These are phyloP conservation scores for Pochonia chlamydosporia DNA, from an alignment of 2,329 filamentous ascomycete species.

Conservation along the genomic window DNA sequence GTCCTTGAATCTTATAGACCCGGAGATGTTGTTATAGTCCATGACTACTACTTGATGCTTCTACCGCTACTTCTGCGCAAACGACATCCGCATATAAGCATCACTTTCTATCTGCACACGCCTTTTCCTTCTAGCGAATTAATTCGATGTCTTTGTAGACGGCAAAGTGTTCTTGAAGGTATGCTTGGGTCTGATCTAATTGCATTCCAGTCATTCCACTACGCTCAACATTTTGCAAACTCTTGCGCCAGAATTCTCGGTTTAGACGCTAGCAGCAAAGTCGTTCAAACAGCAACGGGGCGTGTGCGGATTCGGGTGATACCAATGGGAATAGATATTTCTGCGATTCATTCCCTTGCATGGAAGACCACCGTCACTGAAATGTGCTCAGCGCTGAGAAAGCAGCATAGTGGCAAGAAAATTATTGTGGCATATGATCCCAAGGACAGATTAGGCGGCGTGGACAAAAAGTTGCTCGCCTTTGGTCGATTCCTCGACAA, in stretches of 20 bases:
- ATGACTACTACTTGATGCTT: conserved; percentile 89
- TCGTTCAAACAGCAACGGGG: conserved; percentile 71
- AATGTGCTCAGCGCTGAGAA: conserved; percentile 64
- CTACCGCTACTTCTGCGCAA: conserved; percentile 83
- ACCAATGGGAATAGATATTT: conserved; percentile 66
- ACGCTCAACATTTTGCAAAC: conserved; percentile 87
- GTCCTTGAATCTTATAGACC: conserved; percentile 85
- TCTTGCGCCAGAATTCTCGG: conserved; percentile 85
- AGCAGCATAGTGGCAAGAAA: conserved; percentile 77
- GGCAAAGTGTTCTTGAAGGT: conserved; percentile 84
- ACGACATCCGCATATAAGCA: conserved; percentile 78
- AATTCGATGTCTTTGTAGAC: conserved; percentile 75
- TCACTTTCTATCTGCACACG: conserved; percentile 87
- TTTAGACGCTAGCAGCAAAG: conserved; percentile 74
- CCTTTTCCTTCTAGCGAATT: conserved; percentile 96
- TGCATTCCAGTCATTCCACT: conserved; percentile 91
- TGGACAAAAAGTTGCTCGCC: conserved; percentile 87
- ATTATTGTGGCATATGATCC: conserved; percentile 90
- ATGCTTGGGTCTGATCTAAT: conserved; percentile 86
- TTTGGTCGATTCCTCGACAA: conserved; percentile 86
- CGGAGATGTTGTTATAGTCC: conserved; percentile 84
- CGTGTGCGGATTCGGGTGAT: conserved; percentile 4
- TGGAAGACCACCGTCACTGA: conserved; percentile 66
- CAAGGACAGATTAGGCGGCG: conserved; percentile 84
- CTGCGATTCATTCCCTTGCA: conserved; percentile 66